Percentiles rank a stretch among this genome's conserved stretches.
These are phyloP conservation scores for Ottelia alismoides DNA, from an alignment of 106 monocot genomes.

Conservation along the genomic window DNA sequence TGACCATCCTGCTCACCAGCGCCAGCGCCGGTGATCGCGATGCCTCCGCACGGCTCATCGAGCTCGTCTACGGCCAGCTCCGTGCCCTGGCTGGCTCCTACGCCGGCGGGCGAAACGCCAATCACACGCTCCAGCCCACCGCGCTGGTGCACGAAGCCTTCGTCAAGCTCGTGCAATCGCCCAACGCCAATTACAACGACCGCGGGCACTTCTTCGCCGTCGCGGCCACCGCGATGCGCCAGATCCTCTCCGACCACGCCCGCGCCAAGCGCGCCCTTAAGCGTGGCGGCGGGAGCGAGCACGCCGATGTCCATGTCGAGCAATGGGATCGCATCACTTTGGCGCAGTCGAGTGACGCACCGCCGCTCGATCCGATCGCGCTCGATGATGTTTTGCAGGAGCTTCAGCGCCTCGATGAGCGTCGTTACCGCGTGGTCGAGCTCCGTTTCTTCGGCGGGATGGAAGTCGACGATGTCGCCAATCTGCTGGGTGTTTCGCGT, in stretches of 20 bases:
- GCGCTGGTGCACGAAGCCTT: neutral
- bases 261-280: neutral
- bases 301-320: no score
- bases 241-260: neutral
- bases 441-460: no score
- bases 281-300: no score
- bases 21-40: neutral
- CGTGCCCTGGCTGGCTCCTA: neutral
- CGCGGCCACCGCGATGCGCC: neutral
- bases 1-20: neutral
- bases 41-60: neutral
- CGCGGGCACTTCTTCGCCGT: neutral
- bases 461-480: no score
- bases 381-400: no score
- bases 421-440: no score
- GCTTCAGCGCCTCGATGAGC: no score
- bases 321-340: no score
- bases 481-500: no score
- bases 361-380: no score
- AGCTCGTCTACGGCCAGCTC: neutral
- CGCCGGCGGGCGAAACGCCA: no score
- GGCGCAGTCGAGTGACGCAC: no score
- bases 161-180: neutral
- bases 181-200: neutral
- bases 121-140: neutral